Percentiles rank a stretch among this genome's conserved stretches.
Conservation (phyloP, 2,329 filamentous ascomycete genomes). For the Botryotinia calthae region DNA sequence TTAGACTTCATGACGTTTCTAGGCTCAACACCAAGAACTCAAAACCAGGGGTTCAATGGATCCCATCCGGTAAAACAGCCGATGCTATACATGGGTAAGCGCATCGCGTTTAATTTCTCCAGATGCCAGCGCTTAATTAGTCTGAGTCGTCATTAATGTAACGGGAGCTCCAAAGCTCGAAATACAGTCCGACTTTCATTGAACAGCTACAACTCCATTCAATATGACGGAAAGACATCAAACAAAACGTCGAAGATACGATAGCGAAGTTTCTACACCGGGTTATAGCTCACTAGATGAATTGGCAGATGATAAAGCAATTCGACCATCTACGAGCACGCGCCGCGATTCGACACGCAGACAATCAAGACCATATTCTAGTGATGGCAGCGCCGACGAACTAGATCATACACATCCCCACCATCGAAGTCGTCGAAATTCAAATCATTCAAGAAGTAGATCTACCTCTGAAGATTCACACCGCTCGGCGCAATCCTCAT, state of each 20-base stretch:
- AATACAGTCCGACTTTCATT: conserved; percentile 34
- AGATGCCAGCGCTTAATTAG: background rate
- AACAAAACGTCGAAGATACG: conserved; percentile 36
- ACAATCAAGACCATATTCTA: conserved; percentile 30
- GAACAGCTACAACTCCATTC: conserved; percentile 24
- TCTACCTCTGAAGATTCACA: conserved; percentile 31
- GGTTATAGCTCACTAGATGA: conserved; percentile 50
- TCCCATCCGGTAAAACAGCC: background rate
- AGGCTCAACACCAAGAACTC: background rate
- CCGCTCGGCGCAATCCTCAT: conserved; percentile 32
- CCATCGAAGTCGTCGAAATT: conserved; percentile 20
- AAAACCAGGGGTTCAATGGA: background rate
- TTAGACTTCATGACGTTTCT: conserved; percentile 4
- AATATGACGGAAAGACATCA: conserved; percentile 26
- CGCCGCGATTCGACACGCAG: conserved; percentile 29
- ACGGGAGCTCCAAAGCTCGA: background rate
- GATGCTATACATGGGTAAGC: background rate
- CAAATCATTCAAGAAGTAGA: conserved; percentile 24
- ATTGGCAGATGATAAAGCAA: conserved; percentile 36
- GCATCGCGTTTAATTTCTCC: background rate
- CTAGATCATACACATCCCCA: conserved; percentile 33
- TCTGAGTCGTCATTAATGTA: conserved; percentile 7
- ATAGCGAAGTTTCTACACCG: conserved; percentile 43
- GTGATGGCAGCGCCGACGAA: conserved; percentile 35
- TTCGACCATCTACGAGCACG: conserved; percentile 36